phyloP scores from a whole-genome alignment of 306 rosid genomes.

The Neltuma alba region DNA sequence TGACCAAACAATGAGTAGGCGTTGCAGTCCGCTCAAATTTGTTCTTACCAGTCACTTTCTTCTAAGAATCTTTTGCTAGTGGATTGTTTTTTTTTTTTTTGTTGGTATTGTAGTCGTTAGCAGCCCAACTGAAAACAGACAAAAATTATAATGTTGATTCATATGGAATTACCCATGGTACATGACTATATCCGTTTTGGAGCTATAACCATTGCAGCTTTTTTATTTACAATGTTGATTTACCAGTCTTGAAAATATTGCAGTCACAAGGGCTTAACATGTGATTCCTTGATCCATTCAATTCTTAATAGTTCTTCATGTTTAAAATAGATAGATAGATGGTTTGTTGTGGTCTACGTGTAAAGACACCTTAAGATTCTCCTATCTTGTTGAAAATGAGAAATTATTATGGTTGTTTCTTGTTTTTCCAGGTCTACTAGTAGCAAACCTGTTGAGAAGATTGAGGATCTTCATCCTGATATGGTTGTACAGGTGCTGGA shows the following conservation, averaged over 20 bases:
- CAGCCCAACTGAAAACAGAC: not conserved
- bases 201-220: not conserved
- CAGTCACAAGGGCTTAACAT: not conserved
- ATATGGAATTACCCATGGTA: not conserved
- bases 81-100: not conserved
- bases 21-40: not conserved
- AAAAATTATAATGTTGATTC: not conserved
- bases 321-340: not conserved
- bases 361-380: not conserved
- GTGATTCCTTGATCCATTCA: not conserved
- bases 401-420: not conserved
- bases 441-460: slow-evolving; percentile 48
- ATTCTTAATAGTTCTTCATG: not conserved
- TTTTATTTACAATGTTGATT: not conserved
- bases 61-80: not conserved
- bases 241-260: not conserved
- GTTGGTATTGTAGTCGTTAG: not conserved
- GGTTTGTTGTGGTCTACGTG: not conserved
- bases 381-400: slow-evolving; percentile 1
- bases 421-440: slow-evolving; percentile 49
- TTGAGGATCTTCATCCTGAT: slow-evolving; percentile 74
- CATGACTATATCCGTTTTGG: not conserved
- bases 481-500: slow-evolving; percentile 70
- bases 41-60: not conserved
- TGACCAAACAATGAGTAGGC: not conserved